These are phyloP conservation scores for Quercus aquifolioides DNA, from an alignment of 306 rosid species.

Conservation along the genomic window DNA sequence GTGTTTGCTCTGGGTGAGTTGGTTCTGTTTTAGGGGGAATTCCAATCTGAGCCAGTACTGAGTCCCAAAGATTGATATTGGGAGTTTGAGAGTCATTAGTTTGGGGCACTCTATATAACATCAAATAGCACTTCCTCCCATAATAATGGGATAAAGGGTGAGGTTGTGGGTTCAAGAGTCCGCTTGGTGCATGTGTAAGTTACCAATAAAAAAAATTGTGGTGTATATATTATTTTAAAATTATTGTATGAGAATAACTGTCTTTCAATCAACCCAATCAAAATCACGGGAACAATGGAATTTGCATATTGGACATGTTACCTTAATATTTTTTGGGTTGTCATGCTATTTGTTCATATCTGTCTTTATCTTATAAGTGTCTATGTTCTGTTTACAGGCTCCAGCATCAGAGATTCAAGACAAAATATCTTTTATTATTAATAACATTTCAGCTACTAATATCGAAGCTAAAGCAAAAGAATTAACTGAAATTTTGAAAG, in stretches of 20 bases:
- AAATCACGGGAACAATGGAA: neutral
- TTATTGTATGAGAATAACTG: neutral
- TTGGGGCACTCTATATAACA: neutral
- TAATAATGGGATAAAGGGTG: too few relatives aligned
- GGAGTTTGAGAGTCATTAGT: neutral
- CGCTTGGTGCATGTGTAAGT: too few relatives aligned
- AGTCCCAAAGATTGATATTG: neutral
- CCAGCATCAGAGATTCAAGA: slow-evolving; percentile 96
- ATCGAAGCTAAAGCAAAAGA: slow-evolving; percentile 79
- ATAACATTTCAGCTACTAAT: slow-evolving; percentile 75
- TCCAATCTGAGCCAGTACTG: neutral
- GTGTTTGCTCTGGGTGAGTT: neutral
- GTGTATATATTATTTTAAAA: too few relatives aligned
- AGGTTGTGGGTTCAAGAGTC: too few relatives aligned
- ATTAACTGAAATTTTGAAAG: slow-evolving; percentile 68
- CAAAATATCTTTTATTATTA: slow-evolving; percentile 89
- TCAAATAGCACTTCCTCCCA: too few relatives aligned
- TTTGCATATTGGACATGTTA: neutral
- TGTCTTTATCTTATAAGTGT: slow-evolving; percentile 1
- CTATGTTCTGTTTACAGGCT: slow-evolving; percentile 51
- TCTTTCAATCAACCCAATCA: neutral
- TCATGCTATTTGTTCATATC: neutral
- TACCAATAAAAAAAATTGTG: too few relatives aligned
- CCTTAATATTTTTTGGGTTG: neutral
- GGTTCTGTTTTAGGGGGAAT: neutral